phyloP scores from a whole-genome alignment of 1,284 basidiomycete species.

The Ustilago curta region DNA sequence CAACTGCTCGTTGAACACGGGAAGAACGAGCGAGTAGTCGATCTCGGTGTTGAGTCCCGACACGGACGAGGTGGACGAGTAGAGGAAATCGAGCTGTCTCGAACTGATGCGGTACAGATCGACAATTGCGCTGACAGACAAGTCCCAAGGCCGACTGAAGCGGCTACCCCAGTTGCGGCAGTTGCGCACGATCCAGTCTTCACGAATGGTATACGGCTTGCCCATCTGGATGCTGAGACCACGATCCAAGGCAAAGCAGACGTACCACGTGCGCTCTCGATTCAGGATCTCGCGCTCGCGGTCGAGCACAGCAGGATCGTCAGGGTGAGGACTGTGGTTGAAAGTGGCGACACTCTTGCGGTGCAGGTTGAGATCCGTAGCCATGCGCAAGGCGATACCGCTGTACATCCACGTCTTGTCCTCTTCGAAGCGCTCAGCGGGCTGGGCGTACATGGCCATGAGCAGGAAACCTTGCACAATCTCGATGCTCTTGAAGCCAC shows the following conservation, averaged over 20 bases:
- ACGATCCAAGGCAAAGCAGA: slow-evolving; percentile 89
- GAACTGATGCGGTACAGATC: slow-evolving; percentile 71
- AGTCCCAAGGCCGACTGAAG: slow-evolving; percentile 64
- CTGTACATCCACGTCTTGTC: slow-evolving; percentile 85
- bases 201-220: slow-evolving; percentile 85
- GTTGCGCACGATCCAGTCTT: slow-evolving; percentile 86
- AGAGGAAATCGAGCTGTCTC: slow-evolving; percentile 87
- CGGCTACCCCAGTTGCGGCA: slow-evolving; percentile 75
- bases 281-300: slow-evolving; percentile 90
- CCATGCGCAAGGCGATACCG: slow-evolving; percentile 79
- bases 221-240: slow-evolving; percentile 88
- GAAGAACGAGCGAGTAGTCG: slow-evolving; percentile 85
- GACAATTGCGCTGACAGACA: slow-evolving; percentile 61
- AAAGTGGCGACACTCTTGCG: slow-evolving; percentile 80
- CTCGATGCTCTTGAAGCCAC: slow-evolving; percentile 93
- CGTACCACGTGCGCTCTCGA: slow-evolving; percentile 91
- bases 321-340: slow-evolving; percentile 64
- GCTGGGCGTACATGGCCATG: slow-evolving; percentile 70
- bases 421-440: slow-evolving; percentile 80
- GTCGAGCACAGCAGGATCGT: slow-evolving; percentile 69
- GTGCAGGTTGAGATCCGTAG: slow-evolving; percentile 93
- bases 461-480: slow-evolving; percentile 71
- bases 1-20: slow-evolving; percentile 85
- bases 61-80: slow-evolving; percentile 82
- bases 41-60: slow-evolving; percentile 88